These are phyloP conservation scores for Uncinocarpus reesii DNA, from an alignment of 2,329 filamentous ascomycete species.

Conservation along the genomic window DNA sequence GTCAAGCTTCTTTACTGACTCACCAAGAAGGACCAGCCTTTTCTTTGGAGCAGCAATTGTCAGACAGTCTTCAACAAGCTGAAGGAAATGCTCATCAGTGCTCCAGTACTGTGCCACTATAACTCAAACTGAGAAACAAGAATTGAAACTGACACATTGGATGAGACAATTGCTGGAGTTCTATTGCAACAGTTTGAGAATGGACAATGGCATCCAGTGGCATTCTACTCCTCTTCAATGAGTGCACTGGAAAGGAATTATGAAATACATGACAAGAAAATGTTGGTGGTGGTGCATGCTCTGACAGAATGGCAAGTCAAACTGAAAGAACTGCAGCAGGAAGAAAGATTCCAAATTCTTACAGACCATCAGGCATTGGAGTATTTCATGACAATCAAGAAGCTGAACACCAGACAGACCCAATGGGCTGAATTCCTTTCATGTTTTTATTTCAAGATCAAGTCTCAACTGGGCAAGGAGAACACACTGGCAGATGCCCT, in stretches of 20 bases:
- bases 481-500: conserved; percentile 34
- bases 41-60: too few relatives aligned
- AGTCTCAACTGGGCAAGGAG: conserved; percentile 19
- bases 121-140: too few relatives aligned
- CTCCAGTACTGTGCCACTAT: too few relatives aligned
- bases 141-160: too few relatives aligned
- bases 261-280: conserved; percentile 19
- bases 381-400: conserved; percentile 26
- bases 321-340: conserved; percentile 15
- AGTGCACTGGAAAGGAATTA: conserved; percentile 14
- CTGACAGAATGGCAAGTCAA: too few relatives aligned
- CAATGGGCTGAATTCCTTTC: conserved; percentile 21
- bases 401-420: conserved; percentile 23
- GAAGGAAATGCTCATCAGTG: too few relatives aligned
- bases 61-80: too few relatives aligned
- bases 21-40: too few relatives aligned
- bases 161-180: too few relatives aligned
- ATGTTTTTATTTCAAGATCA: conserved; percentile 22
- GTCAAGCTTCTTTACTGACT: too few relatives aligned
- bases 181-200: neutral
- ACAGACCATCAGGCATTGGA: conserved; percentile 25
- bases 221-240: neutral
- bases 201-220: neutral
- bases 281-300: conserved; percentile 20
- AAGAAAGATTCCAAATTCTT: conserved; percentile 18